Evolutionary conservation across 352 stramenopile genomes (phyloP).

Genomic region (Pythium dissimile): DNA sequence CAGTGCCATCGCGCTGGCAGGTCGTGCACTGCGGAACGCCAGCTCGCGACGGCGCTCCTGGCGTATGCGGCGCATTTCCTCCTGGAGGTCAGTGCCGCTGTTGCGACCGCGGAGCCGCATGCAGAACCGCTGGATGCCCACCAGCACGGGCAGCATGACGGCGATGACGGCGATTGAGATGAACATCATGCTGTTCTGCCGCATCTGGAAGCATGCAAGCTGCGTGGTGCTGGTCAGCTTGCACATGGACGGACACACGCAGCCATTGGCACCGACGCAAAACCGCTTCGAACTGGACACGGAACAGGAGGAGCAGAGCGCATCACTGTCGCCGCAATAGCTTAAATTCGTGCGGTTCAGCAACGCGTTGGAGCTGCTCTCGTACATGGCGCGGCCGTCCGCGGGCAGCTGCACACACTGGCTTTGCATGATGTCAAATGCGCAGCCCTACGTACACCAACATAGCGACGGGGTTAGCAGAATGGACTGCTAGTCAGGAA

Average conservation of each 20-base stretch:
- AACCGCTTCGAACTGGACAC: neutral
- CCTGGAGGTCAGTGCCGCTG: constrained; percentile 1
- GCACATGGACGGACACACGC: constrained; percentile 16
- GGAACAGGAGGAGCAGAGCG: neutral
- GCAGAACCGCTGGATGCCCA: constrained; percentile 8
- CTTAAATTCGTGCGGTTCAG: constrained; percentile 14
- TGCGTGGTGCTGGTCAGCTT: too few relatives aligned
- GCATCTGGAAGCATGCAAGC: constrained; percentile 9
- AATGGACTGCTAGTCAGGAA: neutral
- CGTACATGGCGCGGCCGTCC: constrained; percentile 10
- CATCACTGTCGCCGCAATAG: constrained; percentile 17
- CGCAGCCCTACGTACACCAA: constrained; percentile 12
- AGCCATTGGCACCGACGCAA: constrained; percentile 16
- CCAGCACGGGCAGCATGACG: constrained; percentile 11
- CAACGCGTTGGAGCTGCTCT: constrained; percentile 14
- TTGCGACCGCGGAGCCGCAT: neutral
- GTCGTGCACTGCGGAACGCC: neutral
- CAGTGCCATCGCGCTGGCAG: constrained; percentile 7
- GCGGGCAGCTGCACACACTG: constrained; percentile 6
- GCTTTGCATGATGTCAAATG: constrained; percentile 15
- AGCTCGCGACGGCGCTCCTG: constrained; percentile 3
- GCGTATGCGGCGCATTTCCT: constrained; percentile 4
- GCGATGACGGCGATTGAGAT: constrained; percentile 15
- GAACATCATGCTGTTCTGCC: constrained; percentile 13
- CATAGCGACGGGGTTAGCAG: neutral